A percentile compares a stretch with the other conserved stretches of the same genome.
These are phyloP conservation scores for Exophiala xenobiotica DNA, from an alignment of 2,329 filamentous ascomycete genomes.

Conservation along the genomic window DNA sequence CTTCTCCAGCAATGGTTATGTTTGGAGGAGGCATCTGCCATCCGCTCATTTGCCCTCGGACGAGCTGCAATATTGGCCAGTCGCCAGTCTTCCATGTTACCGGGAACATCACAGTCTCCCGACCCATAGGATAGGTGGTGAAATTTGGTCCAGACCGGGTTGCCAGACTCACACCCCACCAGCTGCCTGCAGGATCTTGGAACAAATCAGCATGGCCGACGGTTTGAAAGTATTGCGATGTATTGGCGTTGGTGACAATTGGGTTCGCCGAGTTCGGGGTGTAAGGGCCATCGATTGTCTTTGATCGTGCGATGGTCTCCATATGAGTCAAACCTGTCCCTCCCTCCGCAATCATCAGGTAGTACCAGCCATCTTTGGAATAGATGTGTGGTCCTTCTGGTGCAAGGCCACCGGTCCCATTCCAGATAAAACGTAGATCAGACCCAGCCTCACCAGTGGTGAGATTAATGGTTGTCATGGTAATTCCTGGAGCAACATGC, in stretches of 20 bases:
- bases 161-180: constrained; percentile 28
- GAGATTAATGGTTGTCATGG: constrained; percentile 34
- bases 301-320: constrained; percentile 35
- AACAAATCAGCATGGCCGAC: constrained; percentile 60
- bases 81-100: not conserved
- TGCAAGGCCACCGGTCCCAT: constrained; percentile 46
- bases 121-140: not conserved
- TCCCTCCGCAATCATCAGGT: constrained; percentile 31
- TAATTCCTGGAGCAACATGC: constrained; percentile 18
- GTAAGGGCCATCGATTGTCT: constrained; percentile 39
- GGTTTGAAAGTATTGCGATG: constrained; percentile 47
- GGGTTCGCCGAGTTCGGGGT: constrained; percentile 42
- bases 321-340: constrained; percentile 35
- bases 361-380: constrained; percentile 35
- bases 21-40: not conserved
- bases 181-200: constrained; percentile 50
- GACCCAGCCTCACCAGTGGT: constrained; percentile 14
- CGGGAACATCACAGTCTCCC: not conserved
- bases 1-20: not conserved
- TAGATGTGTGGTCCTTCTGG: constrained; percentile 36
- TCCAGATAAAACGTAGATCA: constrained; percentile 41
- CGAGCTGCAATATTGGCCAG: not conserved
- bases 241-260: constrained; percentile 42
- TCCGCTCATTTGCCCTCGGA: not conserved
- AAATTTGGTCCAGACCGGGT: not conserved